These are phyloP conservation scores for Lasiodiplodia theobromae DNA, from an alignment of 2,329 filamentous ascomycete genomes.

Conservation along the genomic window DNA sequence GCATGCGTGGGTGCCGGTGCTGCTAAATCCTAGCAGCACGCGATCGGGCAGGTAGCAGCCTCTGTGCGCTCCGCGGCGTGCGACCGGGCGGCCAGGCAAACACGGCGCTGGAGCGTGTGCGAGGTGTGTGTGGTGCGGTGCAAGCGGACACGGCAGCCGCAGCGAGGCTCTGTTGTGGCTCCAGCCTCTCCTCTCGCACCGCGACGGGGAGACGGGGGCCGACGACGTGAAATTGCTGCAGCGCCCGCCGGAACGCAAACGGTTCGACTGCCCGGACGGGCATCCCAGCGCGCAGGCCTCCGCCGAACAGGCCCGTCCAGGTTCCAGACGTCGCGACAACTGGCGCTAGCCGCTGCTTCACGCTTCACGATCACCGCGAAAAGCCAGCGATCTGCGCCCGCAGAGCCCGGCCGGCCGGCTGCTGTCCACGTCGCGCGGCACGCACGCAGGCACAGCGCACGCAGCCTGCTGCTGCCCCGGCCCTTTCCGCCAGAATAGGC, in stretches of 20 bases:
- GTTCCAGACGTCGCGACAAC: neutral
- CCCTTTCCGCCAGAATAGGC: constrained; percentile 16
- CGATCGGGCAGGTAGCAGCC: constrained; percentile 25
- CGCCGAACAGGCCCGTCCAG: neutral
- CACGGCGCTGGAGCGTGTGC: constrained; percentile 4
- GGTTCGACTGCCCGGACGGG: constrained; percentile 3
- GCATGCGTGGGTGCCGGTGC: constrained; percentile 22
- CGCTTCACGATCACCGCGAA: constrained; percentile 8
- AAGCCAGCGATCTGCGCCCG: constrained; percentile 16
- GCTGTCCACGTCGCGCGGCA: constrained; percentile 19
- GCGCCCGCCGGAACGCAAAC: constrained; percentile 10
- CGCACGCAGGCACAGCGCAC: constrained; percentile 18
- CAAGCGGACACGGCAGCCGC: constrained; percentile 12
- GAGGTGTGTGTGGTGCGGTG: constrained; percentile 9
- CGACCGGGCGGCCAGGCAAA: constrained; percentile 21
- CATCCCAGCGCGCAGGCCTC: constrained; percentile 11
- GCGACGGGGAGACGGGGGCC: neutral
- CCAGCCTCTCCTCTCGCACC: neutral
- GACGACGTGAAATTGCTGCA: constrained; percentile 10
- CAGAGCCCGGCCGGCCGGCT: neutral
- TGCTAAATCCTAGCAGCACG: constrained; percentile 26
- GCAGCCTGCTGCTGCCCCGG: constrained; percentile 2
- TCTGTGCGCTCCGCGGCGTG: constrained; percentile 18
- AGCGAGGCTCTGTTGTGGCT: constrained; percentile 22
- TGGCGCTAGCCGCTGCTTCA: neutral